These are phyloP conservation scores for Pinus tabuliformis DNA, from an alignment of 75 land plant species.

Conservation along the genomic window DNA sequence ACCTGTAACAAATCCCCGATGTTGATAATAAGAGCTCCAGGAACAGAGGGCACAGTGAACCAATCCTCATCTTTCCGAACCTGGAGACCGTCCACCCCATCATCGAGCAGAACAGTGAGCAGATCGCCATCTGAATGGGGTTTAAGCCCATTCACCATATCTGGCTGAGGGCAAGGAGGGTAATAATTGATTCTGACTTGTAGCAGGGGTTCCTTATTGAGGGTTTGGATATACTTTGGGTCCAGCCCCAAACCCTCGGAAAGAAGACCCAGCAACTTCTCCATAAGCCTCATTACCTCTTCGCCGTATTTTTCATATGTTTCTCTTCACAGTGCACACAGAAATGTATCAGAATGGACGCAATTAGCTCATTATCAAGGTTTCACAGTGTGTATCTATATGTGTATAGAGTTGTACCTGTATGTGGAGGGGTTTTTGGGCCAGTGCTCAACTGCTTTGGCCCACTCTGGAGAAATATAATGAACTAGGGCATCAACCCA, in stretches of 20 bases:
- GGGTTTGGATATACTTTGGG: not conserved
- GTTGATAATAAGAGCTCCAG: conserved; percentile 25
- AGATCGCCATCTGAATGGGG: conserved; percentile 44
- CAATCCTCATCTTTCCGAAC: conserved; percentile 31
- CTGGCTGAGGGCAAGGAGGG: conserved; percentile 56
- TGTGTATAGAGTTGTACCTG: too few species aligned
- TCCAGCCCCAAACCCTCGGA: conserved; percentile 2
- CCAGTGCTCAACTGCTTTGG: too few species aligned
- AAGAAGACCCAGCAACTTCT: conserved; percentile 1
- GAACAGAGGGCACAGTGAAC: conserved; percentile 19
- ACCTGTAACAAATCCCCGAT: conserved; percentile 30
- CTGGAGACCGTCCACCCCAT: conserved; percentile 53
- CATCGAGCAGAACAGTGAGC: conserved; percentile 47
- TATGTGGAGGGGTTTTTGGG: too few species aligned
- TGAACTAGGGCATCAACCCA: conserved; percentile 1
- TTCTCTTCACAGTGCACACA: not conserved
- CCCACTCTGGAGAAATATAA: too few species aligned
- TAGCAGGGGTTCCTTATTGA: not conserved
- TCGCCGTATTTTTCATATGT: not conserved
- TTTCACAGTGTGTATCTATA: too few species aligned
- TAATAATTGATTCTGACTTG: conserved; percentile 17
- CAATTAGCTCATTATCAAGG: not conserved
- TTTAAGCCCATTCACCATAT: conserved; percentile 32
- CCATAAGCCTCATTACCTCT: not conserved
- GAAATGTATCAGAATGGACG: not conserved